phyloP scores from a whole-genome alignment of 345 rosid species.

The Diplotaxis tenuifolia region DNA sequence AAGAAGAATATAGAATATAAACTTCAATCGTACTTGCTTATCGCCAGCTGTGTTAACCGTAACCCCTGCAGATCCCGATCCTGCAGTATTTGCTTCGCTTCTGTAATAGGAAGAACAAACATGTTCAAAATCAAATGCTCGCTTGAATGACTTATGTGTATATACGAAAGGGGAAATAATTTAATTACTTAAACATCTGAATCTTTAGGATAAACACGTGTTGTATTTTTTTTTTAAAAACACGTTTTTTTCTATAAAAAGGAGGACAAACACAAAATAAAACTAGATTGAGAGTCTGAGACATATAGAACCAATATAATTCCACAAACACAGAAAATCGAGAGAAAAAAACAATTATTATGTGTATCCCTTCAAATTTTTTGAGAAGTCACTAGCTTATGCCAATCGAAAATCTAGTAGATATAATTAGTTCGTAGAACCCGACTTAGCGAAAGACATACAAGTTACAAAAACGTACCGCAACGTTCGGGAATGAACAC shows the following conservation, averaged over 20 bases:
- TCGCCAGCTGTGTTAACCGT: constrained; percentile 1
- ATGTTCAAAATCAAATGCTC: neutral
- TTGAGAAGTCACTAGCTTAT: neutral
- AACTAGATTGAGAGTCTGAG: neutral
- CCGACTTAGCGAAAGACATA: neutral
- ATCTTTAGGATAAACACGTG: neutral
- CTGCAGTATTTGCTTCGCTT: neutral
- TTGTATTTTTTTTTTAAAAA: too few species aligned
- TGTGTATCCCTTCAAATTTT: neutral
- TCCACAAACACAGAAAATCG: neutral
- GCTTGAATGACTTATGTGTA: neutral
- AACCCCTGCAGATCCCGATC: neutral
- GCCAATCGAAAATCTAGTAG: neutral
- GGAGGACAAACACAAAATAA: neutral
- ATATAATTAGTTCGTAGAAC: neutral
- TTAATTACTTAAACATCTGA: neutral
- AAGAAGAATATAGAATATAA: neutral
- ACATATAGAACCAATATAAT: neutral
- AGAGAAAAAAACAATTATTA: neutral
- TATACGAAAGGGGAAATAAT: neutral
- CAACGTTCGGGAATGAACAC: constrained; percentile 22
- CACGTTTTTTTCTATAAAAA: neutral
- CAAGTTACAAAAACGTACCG: constrained; percentile 3
- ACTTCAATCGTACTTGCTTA: constrained; percentile 26
- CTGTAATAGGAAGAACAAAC: constrained; percentile 21